Conservation (phyloP, 805 yeast species). For the Candida berthetii region DNA sequence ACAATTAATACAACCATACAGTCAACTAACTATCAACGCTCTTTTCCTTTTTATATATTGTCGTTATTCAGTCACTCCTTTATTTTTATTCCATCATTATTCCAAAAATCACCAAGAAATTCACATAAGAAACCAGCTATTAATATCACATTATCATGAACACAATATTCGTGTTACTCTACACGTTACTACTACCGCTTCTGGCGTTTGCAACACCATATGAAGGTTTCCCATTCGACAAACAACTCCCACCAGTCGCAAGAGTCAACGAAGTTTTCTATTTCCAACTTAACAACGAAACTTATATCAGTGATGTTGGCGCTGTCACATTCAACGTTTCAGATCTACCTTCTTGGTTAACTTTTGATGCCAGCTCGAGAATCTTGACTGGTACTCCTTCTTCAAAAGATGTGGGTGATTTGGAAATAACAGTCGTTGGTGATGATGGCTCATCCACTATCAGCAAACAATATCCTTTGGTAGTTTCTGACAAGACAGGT, state of each 20-base stretch:
- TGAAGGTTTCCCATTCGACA: constrained; percentile 69
- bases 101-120: no score
- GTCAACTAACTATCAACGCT: no score
- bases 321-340: constrained; percentile 48
- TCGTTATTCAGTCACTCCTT: no score
- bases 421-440: constrained; percentile 55
- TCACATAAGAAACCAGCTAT: no score
- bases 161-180: neutral
- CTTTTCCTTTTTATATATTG: no score
- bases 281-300: constrained; percentile 65
- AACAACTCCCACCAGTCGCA: constrained; percentile 87
- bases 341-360: constrained; percentile 72
- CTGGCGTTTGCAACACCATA: constrained; percentile 36
- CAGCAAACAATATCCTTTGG: constrained; percentile 47
- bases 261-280: constrained; percentile 53
- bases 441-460: constrained; percentile 48
- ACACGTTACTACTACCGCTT: neutral
- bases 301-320: constrained; percentile 46
- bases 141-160: no score
- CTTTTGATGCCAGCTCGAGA: constrained; percentile 56
- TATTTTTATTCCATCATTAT: no score
- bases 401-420: constrained; percentile 35
- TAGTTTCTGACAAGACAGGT: constrained; percentile 53
- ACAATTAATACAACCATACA: no score
- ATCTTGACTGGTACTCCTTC: constrained; percentile 67